Conservation (phyloP, 108 stramenopile species). For the Cyclostephanos tholiformis region DNA sequence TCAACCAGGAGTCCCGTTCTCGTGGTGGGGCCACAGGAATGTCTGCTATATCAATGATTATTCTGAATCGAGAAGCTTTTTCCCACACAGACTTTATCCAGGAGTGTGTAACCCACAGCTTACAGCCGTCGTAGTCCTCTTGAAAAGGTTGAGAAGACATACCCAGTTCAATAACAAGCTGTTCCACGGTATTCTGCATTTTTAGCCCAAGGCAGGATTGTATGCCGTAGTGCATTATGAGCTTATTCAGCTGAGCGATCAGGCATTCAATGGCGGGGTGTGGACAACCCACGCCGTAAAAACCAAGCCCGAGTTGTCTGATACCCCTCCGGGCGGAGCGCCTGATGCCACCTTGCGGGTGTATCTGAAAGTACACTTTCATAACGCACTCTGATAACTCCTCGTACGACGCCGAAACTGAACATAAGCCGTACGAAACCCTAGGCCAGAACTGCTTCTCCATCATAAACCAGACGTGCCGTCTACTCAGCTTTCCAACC, state of each 20-base stretch:
- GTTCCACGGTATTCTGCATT: background rate
- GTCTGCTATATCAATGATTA: background rate
- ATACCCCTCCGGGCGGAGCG: background rate
- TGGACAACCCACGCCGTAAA: conserved; percentile 20
- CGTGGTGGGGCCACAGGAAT: conserved; percentile 1
- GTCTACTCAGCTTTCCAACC: background rate
- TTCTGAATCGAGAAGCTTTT: background rate
- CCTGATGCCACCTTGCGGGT: background rate
- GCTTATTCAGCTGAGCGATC: conserved; percentile 2
- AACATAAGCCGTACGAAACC: conserved; percentile 1
- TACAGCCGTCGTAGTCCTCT: background rate
- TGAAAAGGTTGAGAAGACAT: conserved; percentile 11
- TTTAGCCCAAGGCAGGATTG: background rate
- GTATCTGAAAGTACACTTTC: background rate
- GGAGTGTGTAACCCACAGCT: background rate
- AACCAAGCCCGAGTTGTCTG: conserved; percentile 5
- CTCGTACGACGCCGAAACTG: background rate
- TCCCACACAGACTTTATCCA: conserved; percentile 20
- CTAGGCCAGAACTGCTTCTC: conserved; percentile 12
- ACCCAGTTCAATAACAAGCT: conserved; percentile 11
- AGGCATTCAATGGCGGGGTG: conserved; percentile 13
- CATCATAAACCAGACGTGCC: conserved; percentile 6
- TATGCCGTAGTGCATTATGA: conserved; percentile 19
- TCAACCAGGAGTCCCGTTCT: conserved; percentile 22
- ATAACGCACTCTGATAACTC: background rate